Conservation (phyloP, 345 rosid species). For the Lumnitzera racemosa region DNA sequence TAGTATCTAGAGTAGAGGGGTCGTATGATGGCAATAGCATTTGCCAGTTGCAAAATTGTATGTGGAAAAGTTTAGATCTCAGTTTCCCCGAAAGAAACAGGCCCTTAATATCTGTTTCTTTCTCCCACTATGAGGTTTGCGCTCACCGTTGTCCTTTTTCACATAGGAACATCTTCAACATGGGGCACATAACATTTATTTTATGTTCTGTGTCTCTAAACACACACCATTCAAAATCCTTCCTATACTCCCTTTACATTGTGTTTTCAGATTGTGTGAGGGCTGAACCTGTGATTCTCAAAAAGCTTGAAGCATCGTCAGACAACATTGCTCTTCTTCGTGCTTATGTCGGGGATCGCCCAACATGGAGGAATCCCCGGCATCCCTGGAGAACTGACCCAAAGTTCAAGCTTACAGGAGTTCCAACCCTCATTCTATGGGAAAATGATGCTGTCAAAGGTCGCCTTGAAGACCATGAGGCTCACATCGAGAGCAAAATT, state of each 20-base stretch:
- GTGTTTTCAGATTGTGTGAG: conserved; percentile 68
- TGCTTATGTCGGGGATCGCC: conserved; percentile 79
- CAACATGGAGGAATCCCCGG: conserved; percentile 72
- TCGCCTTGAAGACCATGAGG: conserved; percentile 79
- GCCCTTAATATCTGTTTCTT: no score
- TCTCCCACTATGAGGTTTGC: no score
- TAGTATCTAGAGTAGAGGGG: no score
- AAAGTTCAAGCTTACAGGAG: conserved; percentile 69
- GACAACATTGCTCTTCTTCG: conserved; percentile 54
- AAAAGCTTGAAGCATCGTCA: conserved; percentile 53
- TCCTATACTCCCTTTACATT: not conserved
- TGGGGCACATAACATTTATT: not conserved
- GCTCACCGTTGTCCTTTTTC: no score
- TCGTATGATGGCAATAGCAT: no score
- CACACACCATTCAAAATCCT: no score
- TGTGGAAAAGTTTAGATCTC: no score
- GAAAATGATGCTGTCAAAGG: conserved; percentile 44
- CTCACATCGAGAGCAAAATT: conserved; percentile 62
- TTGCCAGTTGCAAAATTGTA: no score
- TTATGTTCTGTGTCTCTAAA: not conserved
- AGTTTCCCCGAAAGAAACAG: no score
- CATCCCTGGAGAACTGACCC: conserved; percentile 72
- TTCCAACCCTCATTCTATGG: conserved; percentile 72
- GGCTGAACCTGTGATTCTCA: conserved; percentile 84
- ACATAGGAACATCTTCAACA: no score